Conservation (phyloP, 768 basidiomycete species). For the Rhodocollybia butyracea region DNA sequence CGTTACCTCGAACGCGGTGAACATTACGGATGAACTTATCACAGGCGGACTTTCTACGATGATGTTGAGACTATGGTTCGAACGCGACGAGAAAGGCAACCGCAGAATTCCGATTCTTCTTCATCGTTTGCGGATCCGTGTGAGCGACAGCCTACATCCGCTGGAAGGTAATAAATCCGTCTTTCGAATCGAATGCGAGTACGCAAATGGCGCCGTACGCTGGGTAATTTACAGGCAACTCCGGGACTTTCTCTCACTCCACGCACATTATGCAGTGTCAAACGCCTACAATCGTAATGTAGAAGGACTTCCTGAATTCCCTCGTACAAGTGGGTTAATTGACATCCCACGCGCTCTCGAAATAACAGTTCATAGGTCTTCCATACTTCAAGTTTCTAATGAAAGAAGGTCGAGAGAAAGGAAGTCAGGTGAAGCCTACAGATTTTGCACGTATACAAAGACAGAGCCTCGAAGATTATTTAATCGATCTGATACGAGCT, state of each 20-base stretch:
- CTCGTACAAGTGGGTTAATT: conserved; percentile 57
- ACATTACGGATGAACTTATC: conserved; percentile 81
- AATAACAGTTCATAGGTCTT: conserved; percentile 45
- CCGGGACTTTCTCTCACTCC: conserved; percentile 87
- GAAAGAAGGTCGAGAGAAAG: conserved; percentile 52
- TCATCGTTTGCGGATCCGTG: conserved; percentile 77
- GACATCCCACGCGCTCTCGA: not conserved
- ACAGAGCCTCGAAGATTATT: conserved; percentile 81
- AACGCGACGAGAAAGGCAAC: conserved; percentile 81
- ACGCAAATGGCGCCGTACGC: conserved; percentile 86
- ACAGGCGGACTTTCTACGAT: conserved; percentile 75
- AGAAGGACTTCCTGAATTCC: conserved; percentile 88
- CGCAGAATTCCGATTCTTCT: conserved; percentile 78
- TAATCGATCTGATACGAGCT: conserved; percentile 82
- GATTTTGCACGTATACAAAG: conserved; percentile 84
- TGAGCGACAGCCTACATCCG: conserved; percentile 85
- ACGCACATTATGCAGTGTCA: conserved; percentile 84
- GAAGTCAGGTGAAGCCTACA: conserved; percentile 51
- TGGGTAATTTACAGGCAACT: conserved; percentile 97
- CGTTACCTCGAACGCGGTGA: conserved; percentile 53
- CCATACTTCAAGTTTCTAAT: conserved; percentile 88
- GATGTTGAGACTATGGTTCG: conserved; percentile 81
- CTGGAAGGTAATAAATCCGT: conserved; percentile 73
- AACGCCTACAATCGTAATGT: conserved; percentile 75
- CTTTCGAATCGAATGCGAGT: conserved; percentile 93